Percentiles rank a stretch among this genome's conserved stretches.
phyloP scores from a whole-genome alignment of 2,329 filamentous ascomycete genomes.

The Neonectria faginata region DNA sequence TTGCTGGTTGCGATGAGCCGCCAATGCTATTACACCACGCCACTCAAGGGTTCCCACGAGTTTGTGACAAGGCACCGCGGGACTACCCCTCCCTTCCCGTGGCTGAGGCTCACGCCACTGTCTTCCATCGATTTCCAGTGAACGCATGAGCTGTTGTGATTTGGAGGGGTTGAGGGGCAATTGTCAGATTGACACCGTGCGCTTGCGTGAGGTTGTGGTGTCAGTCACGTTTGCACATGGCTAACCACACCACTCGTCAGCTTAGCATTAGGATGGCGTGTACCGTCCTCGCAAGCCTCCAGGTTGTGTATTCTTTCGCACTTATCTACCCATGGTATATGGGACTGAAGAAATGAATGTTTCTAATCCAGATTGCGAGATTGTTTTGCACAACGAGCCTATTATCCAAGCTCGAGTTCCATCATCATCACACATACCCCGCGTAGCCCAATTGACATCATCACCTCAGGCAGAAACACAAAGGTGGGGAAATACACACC shows the following conservation, averaged over 20 bases:
- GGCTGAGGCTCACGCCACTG: constrained; percentile 17
- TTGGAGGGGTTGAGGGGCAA: constrained; percentile 14
- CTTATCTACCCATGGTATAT: too few relatives aligned
- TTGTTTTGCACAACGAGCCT: neutral
- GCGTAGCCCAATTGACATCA: neutral
- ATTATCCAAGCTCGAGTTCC: neutral
- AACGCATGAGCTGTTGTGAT: constrained; percentile 1
- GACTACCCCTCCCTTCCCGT: constrained; percentile 17
- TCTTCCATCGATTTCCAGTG: constrained; percentile 23
- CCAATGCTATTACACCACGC: constrained; percentile 11
- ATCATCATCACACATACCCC: too few relatives aligned
- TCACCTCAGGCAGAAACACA: neutral
- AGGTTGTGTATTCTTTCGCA: neutral
- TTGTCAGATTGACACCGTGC: constrained; percentile 7
- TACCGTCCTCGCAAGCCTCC: neutral
- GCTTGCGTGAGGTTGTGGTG: neutral
- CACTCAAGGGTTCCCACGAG: constrained; percentile 1
- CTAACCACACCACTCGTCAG: neutral
- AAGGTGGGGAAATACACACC: constrained; percentile 24
- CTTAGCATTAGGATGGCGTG: neutral
- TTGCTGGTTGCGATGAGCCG: neutral
- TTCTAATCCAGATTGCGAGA: neutral
- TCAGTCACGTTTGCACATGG: neutral
- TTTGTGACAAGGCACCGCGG: constrained; percentile 12
- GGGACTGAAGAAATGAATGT: too few relatives aligned